Evolutionary conservation across 208 protist species (phyloP).

Genomic region (Angomonas desouzai): DNA sequence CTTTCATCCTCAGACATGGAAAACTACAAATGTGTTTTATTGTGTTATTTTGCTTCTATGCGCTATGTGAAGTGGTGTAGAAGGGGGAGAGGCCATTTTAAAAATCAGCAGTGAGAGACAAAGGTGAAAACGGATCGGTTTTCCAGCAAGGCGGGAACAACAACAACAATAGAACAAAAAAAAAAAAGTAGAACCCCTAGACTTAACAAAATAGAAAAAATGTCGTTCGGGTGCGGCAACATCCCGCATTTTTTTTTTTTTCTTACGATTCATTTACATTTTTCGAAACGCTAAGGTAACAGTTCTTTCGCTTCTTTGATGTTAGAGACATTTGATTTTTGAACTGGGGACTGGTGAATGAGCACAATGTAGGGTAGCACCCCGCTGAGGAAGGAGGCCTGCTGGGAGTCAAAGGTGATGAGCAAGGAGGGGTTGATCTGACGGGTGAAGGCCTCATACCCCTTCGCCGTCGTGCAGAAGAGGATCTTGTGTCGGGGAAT

Average conservation of each 20-base stretch:
- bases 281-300: too few relatives aligned
- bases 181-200: too few relatives aligned
- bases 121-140: too few relatives aligned
- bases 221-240: background rate
- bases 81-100: background rate
- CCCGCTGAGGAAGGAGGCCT: constrained; percentile 58
- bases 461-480: constrained; percentile 77
- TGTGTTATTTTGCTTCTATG: constrained; percentile 10
- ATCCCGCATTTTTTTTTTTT: background rate
- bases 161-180: too few relatives aligned
- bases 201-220: background rate
- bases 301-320: constrained; percentile 22
- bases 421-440: constrained; percentile 72
- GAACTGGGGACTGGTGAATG: constrained; percentile 24
- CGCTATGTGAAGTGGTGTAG: background rate
- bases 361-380: constrained; percentile 64
- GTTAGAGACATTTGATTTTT: constrained; percentile 32
- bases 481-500: constrained; percentile 73
- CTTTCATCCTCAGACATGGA: constrained; percentile 68
- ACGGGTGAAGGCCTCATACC: constrained; percentile 81
- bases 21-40: too few relatives aligned
- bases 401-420: constrained; percentile 43
- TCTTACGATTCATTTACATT: too few relatives aligned
- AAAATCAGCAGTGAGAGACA: too few relatives aligned
- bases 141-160: too few relatives aligned